Percentiles rank a stretch among this genome's conserved stretches.
Evolutionary conservation across 2,329 filamentous ascomycete species (phyloP).

Genomic region (Scedosporium dehoogii): DNA sequence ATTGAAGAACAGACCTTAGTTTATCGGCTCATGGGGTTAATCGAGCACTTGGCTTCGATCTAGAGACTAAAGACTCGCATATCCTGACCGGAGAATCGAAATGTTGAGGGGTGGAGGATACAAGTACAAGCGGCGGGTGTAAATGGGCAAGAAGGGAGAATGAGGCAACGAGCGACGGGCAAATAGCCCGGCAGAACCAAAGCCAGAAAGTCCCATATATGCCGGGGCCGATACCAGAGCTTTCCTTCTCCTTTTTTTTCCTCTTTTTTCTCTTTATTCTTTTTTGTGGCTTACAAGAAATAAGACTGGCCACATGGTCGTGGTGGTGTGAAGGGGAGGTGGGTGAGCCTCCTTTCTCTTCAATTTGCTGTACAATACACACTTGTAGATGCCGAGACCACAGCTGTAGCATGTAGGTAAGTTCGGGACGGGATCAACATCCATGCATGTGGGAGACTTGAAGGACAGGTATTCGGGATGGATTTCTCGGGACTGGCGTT

Average conservation of each 20-base stretch:
- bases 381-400: neutral
- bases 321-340: neutral
- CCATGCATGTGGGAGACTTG: neutral
- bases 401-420: neutral
- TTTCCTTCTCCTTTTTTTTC: no score
- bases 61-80: neutral
- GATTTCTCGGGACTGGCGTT: neutral
- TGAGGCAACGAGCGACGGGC: neutral
- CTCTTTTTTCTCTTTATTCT: neutral
- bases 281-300: neutral
- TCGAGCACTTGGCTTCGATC: neutral
- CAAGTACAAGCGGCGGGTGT: neutral
- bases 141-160: neutral
- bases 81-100: neutral
- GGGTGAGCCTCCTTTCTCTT: neutral
- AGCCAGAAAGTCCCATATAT: neutral
- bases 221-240: neutral
- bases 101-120: neutral
- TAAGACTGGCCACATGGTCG: neutral
- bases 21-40: neutral
- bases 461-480: neutral
- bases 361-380: neutral
- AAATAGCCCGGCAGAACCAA: neutral
- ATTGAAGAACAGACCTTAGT: neutral
- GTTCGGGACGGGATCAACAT: neutral